Evolutionary conservation across 371 early-diverging fungal genomes (phyloP).

Genomic region (Furculomyces boomerangus): DNA sequence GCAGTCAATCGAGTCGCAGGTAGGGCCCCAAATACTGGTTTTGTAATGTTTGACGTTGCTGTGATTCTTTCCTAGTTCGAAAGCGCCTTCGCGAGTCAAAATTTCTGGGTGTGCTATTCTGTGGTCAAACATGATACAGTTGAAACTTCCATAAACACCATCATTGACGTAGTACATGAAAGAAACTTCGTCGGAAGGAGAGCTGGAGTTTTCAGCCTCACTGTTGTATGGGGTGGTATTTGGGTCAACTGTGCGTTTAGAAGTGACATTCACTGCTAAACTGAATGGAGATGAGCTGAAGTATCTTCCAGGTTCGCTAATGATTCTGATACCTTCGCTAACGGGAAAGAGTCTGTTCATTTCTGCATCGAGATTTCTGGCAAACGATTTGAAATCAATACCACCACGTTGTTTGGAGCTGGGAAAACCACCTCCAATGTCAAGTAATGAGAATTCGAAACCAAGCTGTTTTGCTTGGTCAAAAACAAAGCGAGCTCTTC

Average conservation of each 20-base stretch:
- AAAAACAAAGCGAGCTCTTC: slow-evolving; percentile 67
- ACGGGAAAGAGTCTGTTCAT: slow-evolving; percentile 64
- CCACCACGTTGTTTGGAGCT: slow-evolving; percentile 48
- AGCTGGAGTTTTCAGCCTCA: background rate
- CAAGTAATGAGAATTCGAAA: slow-evolving; percentile 58
- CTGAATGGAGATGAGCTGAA: slow-evolving; percentile 87
- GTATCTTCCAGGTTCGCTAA: slow-evolving; percentile 96
- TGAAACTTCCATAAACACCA: slow-evolving; percentile 95
- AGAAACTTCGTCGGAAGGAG: slow-evolving; percentile 25
- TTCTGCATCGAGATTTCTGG: slow-evolving; percentile 55
- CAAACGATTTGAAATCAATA: slow-evolving; percentile 70
- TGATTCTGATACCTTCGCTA: slow-evolving; percentile 47
- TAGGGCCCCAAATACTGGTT: slow-evolving; percentile 92
- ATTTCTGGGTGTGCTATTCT: slow-evolving; percentile 54
- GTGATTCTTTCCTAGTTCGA: slow-evolving; percentile 7
- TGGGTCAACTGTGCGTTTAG: slow-evolving; percentile 53
- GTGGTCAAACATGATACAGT: slow-evolving; percentile 96
- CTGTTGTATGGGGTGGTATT: slow-evolving; percentile 11
- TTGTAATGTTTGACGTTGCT: slow-evolving; percentile 12
- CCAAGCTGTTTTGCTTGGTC: slow-evolving; percentile 62
- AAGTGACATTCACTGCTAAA: slow-evolving; percentile 76
- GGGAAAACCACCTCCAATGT: slow-evolving; percentile 97
- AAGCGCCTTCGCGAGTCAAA: slow-evolving; percentile 30
- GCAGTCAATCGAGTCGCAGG: slow-evolving; percentile 95
- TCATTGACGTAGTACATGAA: slow-evolving; percentile 95